phyloP scores from a whole-genome alignment of 306 rosid species.

The Sphenostylis stenocarpa region DNA sequence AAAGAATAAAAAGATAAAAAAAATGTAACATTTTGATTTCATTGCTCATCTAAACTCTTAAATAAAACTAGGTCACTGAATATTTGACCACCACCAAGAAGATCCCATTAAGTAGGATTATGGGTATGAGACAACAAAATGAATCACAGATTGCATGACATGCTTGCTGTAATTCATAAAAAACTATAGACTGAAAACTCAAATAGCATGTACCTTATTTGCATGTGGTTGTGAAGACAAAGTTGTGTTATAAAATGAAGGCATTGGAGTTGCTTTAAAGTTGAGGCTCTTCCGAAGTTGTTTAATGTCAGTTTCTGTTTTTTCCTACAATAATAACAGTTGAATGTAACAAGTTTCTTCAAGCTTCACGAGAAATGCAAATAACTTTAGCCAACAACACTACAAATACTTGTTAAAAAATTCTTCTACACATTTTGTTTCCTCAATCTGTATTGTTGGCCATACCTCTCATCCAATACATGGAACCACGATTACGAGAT shows the following conservation, averaged over 20 bases:
- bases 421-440: neutral
- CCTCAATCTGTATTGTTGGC: neutral
- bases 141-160: neutral
- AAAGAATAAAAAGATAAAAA: neutral
- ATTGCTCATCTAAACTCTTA: neutral
- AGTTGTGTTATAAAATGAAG: conserved; percentile 57
- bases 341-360: conserved; percentile 28
- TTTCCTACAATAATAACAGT: conserved; percentile 47
- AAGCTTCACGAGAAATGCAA: neutral
- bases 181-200: neutral
- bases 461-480: neutral
- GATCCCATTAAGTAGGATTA: neutral
- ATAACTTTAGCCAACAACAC: neutral
- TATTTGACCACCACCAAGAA: neutral
- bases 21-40: neutral
- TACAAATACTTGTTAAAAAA: neutral
- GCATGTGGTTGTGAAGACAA: conserved; percentile 38
- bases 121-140: neutral
- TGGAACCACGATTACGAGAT: neutral
- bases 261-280: conserved; percentile 78
- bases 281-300: conserved; percentile 62
- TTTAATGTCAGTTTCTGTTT: conserved; percentile 64
- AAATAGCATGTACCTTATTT: conserved; percentile 50
- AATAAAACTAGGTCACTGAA: neutral
- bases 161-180: neutral